A percentile compares a stretch with the other conserved stretches of the same genome.
Evolutionary conservation across 2,329 filamentous ascomycete species (phyloP).

Genomic region (Ophiostoma triangulosporum): DNA sequence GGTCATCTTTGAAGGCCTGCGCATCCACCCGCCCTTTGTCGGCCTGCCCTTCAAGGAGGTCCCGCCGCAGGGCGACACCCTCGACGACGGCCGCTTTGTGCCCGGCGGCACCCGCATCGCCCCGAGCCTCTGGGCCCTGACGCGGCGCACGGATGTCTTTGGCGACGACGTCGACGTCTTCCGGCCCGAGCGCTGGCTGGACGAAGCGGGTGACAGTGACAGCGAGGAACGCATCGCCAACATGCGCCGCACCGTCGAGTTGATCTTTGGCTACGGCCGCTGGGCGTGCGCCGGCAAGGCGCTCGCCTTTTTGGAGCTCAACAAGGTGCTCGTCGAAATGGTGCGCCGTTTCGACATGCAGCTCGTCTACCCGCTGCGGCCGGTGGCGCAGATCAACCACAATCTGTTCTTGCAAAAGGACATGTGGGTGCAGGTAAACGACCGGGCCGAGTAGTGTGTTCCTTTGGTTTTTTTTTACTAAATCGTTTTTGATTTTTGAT

Average conservation of each 20-base stretch:
- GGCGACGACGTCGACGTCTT: constrained; percentile 27
- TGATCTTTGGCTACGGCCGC: constrained; percentile 27
- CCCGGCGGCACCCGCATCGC: constrained; percentile 32
- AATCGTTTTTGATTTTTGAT: neutral
- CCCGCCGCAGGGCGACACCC: constrained; percentile 25
- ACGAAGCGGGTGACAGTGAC: neutral
- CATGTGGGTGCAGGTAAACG: constrained; percentile 18
- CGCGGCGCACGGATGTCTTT: constrained; percentile 24
- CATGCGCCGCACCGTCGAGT: constrained; percentile 21
- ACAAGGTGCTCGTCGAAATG: constrained; percentile 19
- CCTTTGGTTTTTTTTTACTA: neutral
- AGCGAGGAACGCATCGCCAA: neutral
- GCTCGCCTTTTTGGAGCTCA: constrained; percentile 29
- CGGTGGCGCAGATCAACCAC: constrained; percentile 16
- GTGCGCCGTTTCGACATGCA: constrained; percentile 18
- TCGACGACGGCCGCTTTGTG: constrained; percentile 26
- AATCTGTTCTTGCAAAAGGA: constrained; percentile 19
- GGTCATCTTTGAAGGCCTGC: constrained; percentile 33
- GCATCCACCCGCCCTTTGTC: constrained; percentile 31
- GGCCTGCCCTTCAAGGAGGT: constrained; percentile 19
- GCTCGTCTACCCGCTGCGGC: constrained; percentile 16
- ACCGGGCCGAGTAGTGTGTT: neutral
- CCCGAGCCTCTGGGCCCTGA: constrained; percentile 18
- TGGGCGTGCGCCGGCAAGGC: constrained; percentile 29
- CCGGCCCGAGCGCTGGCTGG: constrained; percentile 33